Conservation (phyloP, 2,329 filamentous ascomycete species). For the Aspergillus luchuensis region DNA sequence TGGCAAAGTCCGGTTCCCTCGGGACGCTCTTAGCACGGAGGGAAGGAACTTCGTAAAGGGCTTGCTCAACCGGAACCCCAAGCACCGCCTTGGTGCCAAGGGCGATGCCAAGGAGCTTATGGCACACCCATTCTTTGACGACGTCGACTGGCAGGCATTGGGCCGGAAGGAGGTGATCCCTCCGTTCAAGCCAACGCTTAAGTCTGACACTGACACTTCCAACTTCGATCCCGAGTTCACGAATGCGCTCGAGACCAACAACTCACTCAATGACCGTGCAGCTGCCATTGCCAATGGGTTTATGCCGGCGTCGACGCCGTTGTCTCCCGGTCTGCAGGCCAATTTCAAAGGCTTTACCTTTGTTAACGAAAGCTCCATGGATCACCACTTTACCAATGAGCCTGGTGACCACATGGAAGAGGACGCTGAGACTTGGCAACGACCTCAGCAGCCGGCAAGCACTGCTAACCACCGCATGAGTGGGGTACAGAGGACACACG, state of each 20-base stretch:
- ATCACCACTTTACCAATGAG: constrained; percentile 55
- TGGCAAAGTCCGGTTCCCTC: constrained; percentile 93
- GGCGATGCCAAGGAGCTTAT: constrained; percentile 93
- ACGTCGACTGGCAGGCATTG: constrained; percentile 89
- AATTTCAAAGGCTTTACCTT: constrained; percentile 99
- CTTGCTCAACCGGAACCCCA: constrained; percentile 92
- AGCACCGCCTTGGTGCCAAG: constrained; percentile 87
- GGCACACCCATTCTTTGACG: constrained; percentile 88
- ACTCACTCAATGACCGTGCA: constrained; percentile 87
- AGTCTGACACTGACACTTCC: constrained; percentile 92
- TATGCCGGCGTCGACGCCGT: constrained; percentile 83
- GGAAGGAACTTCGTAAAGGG: constrained; percentile 98
- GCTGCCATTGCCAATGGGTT: constrained; percentile 78
- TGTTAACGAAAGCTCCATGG: constrained; percentile 94
- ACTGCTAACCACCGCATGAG: constrained; percentile 47
- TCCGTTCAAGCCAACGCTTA: constrained; percentile 96
- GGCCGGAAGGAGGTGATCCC: constrained; percentile 90
- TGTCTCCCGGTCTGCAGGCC: constrained; percentile 93
- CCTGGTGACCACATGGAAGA: constrained; percentile 46
- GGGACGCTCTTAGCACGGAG: constrained; percentile 90
- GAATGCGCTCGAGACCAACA: constrained; percentile 82
- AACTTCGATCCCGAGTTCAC: constrained; percentile 99
- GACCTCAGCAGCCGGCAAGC: constrained; percentile 33
- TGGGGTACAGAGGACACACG: constrained; percentile 44
- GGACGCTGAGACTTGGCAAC: constrained; percentile 38